Percentiles rank a stretch among this genome's conserved stretches.
These are phyloP conservation scores for Cladobotryum protrusum DNA, from an alignment of 2,329 filamentous ascomycete genomes.

Conservation along the genomic window DNA sequence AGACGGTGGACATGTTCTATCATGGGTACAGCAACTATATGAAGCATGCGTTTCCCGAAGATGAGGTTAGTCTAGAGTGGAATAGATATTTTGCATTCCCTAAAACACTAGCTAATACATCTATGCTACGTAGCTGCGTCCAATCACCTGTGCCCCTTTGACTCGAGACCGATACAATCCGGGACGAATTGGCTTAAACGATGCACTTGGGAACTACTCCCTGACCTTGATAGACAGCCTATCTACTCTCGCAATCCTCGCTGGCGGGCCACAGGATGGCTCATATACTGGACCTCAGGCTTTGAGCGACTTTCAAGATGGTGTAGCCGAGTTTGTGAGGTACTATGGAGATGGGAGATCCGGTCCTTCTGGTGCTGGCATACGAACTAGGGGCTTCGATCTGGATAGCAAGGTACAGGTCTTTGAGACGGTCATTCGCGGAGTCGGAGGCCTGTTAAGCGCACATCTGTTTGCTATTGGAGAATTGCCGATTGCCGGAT, in stretches of 20 bases:
- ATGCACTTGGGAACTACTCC: conserved; percentile 95
- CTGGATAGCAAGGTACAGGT: conserved; percentile 97
- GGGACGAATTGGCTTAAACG: conserved; percentile 79
- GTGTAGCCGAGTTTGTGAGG: conserved; percentile 66
- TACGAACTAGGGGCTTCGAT: conserved; percentile 76
- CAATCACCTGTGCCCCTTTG: conserved; percentile 76
- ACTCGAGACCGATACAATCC: conserved; percentile 77
- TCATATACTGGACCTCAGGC: conserved; percentile 40
- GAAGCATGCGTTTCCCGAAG: conserved; percentile 87
- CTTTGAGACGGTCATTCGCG: conserved; percentile 95
- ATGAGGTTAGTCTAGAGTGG: conserved; percentile 54
- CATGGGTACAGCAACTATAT: conserved; percentile 97
- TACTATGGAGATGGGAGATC: conserved; percentile 80
- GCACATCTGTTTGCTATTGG: conserved; percentile 90
- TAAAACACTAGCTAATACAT: neutral
- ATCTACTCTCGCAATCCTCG: conserved; percentile 87
- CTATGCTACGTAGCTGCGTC: conserved; percentile 56
- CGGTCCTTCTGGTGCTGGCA: conserved; percentile 62
- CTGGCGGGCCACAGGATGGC: conserved; percentile 56
- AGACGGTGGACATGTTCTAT: conserved; percentile 79
- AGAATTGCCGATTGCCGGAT: conserved; percentile 79
- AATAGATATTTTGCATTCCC: neutral
- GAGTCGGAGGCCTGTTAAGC: conserved; percentile 82
- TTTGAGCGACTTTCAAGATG: conserved; percentile 70
- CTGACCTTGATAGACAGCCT: conserved; percentile 92